Percentiles rank a stretch among this genome's conserved stretches.
phyloP scores from a whole-genome alignment of 257 asterid species.

The Primulina huaijiensis region DNA sequence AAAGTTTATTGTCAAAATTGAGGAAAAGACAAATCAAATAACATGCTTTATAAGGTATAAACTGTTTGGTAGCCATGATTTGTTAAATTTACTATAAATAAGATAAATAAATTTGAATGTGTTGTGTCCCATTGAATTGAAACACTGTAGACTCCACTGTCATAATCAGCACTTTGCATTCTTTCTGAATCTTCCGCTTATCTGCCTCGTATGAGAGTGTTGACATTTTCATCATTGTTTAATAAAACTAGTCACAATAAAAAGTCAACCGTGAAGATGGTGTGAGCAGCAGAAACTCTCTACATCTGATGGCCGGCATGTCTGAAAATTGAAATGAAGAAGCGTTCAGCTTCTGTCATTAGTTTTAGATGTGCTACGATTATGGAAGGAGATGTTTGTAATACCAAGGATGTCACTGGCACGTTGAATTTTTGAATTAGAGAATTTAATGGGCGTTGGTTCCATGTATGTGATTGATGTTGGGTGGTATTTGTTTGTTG shows the following conservation, averaged over 20 bases:
- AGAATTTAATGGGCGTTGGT: constrained; percentile 30
- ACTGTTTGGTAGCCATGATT: not conserved
- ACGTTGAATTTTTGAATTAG: constrained; percentile 2
- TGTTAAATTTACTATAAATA: not conserved
- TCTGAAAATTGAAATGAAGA: constrained; percentile 15
- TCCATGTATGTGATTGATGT: constrained; percentile 26
- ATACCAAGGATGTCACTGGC: constrained; percentile 19
- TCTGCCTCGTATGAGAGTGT: not conserved
- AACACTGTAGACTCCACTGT: not conserved
- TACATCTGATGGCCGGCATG: constrained; percentile 17
- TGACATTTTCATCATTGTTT: not conserved
- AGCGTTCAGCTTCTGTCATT: constrained; percentile 12
- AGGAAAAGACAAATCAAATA: not conserved
- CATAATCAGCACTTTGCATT: not conserved
- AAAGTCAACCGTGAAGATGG: constrained; percentile 12
- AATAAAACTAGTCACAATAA: not conserved
- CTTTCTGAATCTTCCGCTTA: not conserved
- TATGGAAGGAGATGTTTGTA: constrained; percentile 25
- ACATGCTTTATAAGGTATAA: not conserved
- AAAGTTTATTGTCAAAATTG: too few relatives aligned
- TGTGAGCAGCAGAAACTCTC: constrained; percentile 1
- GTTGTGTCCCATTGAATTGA: not conserved
- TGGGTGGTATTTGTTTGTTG: constrained; percentile 37
- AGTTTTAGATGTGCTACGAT: constrained; percentile 15
- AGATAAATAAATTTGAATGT: too few relatives aligned